Conservation (phyloP, 2,329 filamentous ascomycete species). For the Tothia fuscella region DNA sequence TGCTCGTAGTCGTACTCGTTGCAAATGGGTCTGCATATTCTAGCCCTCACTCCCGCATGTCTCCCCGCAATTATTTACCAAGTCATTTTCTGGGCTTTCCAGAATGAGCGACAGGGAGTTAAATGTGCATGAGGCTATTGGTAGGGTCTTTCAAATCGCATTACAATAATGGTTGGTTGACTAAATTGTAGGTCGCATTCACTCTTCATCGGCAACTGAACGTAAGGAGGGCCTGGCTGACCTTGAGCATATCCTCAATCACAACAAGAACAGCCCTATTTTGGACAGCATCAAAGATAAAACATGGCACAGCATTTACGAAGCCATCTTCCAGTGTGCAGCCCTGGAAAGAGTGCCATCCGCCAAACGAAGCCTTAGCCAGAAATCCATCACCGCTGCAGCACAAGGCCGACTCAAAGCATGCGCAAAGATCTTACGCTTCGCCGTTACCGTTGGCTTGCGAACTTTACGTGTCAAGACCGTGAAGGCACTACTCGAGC, state of each 20-base stretch:
- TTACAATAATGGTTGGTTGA: background rate
- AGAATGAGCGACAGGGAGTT: constrained; percentile 1
- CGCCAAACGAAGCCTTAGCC: constrained; percentile 41
- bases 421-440: constrained; percentile 59
- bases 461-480: constrained; percentile 62
- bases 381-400: constrained; percentile 33
- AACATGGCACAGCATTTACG: constrained; percentile 63
- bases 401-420: constrained; percentile 46
- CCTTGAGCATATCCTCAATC: constrained; percentile 39
- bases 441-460: constrained; percentile 58
- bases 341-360: constrained; percentile 55
- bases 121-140: background rate
- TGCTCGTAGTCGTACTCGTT: too few species aligned
- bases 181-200: constrained; percentile 20
- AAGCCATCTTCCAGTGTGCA: constrained; percentile 58
- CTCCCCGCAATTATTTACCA: too few species aligned
- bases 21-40: too few species aligned
- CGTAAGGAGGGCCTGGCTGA: constrained; percentile 40
- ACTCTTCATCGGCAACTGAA: constrained; percentile 32
- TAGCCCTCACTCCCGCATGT: too few species aligned
- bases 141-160: background rate
- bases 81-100: too few species aligned
- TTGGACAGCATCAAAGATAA: constrained; percentile 49
- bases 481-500: constrained; percentile 64
- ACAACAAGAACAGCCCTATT: constrained; percentile 27